phyloP scores from a whole-genome alignment of 768 basidiomycete species.

The Podaxis mareebaensis region DNA sequence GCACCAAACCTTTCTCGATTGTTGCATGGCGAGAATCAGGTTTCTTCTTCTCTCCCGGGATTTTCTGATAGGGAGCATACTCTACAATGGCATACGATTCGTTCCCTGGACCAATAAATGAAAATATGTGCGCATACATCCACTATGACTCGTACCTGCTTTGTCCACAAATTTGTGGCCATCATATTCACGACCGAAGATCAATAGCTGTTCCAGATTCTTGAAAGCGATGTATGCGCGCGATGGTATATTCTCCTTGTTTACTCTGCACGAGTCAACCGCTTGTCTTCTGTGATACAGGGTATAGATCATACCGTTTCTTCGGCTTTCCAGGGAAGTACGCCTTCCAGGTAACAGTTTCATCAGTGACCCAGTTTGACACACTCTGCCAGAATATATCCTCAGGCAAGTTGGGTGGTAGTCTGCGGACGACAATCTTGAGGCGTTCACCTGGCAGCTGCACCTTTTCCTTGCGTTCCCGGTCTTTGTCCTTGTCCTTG shows the following conservation, averaged over 20 bases:
- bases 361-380: slow-evolving; percentile 77
- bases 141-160: slow-evolving; percentile 56
- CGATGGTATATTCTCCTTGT: slow-evolving; percentile 83
- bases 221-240: slow-evolving; percentile 93
- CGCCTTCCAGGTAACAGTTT: slow-evolving; percentile 65
- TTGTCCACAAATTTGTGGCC: slow-evolving; percentile 93
- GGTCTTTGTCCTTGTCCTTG: slow-evolving; percentile 36
- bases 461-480: slow-evolving; percentile 30
- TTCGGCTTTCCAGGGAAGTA: slow-evolving; percentile 70
- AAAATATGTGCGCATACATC: neutral
- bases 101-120: slow-evolving; percentile 57
- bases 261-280: slow-evolving; percentile 49
- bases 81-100: slow-evolving; percentile 91
- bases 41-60: slow-evolving; percentile 76
- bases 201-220: slow-evolving; percentile 65
- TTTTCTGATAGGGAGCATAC: slow-evolving; percentile 90
- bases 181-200: slow-evolving; percentile 83
- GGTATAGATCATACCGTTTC: slow-evolving; percentile 52
- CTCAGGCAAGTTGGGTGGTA: slow-evolving; percentile 92
- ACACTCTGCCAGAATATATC: slow-evolving; percentile 94
- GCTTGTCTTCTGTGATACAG: slow-evolving; percentile 10
- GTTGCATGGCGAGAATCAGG: slow-evolving; percentile 79
- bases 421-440: slow-evolving; percentile 84
- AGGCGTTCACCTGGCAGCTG: slow-evolving; percentile 55
- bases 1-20: slow-evolving; percentile 77